Evolutionary conservation across 306 rosid genomes (phyloP).

Genomic region (Biancaea sappan): DNA sequence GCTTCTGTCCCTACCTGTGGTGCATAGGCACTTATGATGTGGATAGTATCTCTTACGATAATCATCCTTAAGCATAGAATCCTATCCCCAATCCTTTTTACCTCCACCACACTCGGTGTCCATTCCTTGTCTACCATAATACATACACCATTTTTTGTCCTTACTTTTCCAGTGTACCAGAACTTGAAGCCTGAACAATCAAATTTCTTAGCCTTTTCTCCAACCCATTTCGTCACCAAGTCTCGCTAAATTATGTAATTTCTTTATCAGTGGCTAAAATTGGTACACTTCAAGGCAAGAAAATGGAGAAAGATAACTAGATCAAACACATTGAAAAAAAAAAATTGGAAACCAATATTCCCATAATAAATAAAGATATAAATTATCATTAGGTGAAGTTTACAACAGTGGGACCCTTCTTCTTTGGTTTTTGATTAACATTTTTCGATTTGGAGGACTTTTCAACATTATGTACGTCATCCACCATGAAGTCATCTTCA

Average conservation of each 20-base stretch:
- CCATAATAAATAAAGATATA: background rate
- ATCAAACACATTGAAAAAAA: background rate
- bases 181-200: no score
- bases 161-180: no score
- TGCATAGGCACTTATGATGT: no score
- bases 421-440: slow-evolving; percentile 49
- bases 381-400: slow-evolving; percentile 52
- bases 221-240: background rate
- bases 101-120: no score
- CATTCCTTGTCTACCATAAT: no score
- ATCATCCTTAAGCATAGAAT: no score
- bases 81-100: no score
- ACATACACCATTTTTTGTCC: no score
- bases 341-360: slow-evolving; percentile 26
- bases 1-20: no score
- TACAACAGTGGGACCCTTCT: slow-evolving; percentile 78
- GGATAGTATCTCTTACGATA: no score
- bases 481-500: slow-evolving; percentile 74
- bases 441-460: slow-evolving; percentile 39
- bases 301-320: background rate
- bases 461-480: slow-evolving; percentile 38
- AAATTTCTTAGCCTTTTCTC: no score
- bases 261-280: background rate
- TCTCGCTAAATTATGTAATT: background rate
- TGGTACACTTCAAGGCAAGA: background rate